A percentile compares a stretch with the other conserved stretches of the same genome.
phyloP scores from a whole-genome alignment of 2,329 filamentous ascomycete genomes.

The Zymoseptoria tritici region DNA sequence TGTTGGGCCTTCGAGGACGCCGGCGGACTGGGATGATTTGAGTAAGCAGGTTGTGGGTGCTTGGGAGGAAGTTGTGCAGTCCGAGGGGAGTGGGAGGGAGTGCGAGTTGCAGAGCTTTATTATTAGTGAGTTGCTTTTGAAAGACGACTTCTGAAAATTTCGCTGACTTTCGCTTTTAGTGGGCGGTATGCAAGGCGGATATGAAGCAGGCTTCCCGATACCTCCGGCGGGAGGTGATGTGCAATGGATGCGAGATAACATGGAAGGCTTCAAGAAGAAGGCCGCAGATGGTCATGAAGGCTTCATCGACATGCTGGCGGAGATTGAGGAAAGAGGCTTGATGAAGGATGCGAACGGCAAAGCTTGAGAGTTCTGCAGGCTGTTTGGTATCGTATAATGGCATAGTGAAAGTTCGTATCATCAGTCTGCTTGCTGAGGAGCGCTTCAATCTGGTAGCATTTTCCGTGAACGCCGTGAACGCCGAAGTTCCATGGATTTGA shows the following conservation, averaged over 20 bases:
- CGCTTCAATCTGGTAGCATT: background rate
- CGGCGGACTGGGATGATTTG: constrained; percentile 27
- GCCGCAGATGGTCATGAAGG: constrained; percentile 30
- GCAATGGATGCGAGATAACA: constrained; percentile 29
- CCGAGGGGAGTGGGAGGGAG: constrained; percentile 13
- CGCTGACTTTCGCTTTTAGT: constrained; percentile 13
- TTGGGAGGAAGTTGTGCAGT: constrained; percentile 22
- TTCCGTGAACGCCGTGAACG: background rate
- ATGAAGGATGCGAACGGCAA: constrained; percentile 14
- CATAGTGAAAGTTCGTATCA: background rate
- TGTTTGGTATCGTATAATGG: background rate
- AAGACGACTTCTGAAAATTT: too few species aligned
- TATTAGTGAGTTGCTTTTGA: background rate
- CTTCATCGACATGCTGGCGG: constrained; percentile 27
- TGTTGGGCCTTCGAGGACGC: constrained; percentile 26
- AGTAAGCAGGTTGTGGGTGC: constrained; percentile 17
- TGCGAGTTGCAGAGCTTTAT: constrained; percentile 19
- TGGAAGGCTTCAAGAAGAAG: constrained; percentile 27
- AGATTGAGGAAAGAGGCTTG: constrained; percentile 27
- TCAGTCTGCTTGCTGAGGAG: background rate
- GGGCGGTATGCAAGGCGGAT: constrained; percentile 26
- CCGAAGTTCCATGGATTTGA: background rate
- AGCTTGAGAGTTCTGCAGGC: background rate
- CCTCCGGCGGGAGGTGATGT: constrained; percentile 27
- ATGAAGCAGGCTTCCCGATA: constrained; percentile 27